Evolutionary conservation across 352 stramenopile genomes (phyloP).

Genomic region (Hyaloperonospora brassicae): DNA sequence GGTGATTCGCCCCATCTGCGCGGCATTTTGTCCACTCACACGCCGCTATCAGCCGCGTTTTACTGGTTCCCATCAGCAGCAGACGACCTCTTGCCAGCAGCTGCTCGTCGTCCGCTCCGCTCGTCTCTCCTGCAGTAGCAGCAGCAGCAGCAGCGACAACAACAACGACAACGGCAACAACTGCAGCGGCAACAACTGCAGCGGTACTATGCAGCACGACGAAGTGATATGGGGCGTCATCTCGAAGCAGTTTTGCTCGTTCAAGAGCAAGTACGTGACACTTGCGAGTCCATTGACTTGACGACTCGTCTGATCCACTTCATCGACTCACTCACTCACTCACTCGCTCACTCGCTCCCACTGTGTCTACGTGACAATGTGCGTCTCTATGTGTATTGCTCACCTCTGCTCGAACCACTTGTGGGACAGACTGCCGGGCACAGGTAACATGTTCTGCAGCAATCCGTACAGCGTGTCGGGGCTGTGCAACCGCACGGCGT

Average conservation of each 20-base stretch:
- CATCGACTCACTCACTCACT: background rate
- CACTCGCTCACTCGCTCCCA: no score
- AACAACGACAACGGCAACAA: no score
- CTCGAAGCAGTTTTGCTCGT: constrained; percentile 98
- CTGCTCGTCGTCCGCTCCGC: background rate
- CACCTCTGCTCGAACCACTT: background rate
- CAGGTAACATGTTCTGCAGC: constrained; percentile 94
- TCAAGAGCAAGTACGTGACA: constrained; percentile 90
- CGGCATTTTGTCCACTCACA: constrained; percentile 11
- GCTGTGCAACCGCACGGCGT: constrained; percentile 94
- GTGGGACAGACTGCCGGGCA: constrained; percentile 41
- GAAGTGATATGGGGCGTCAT: constrained; percentile 99
- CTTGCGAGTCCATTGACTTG: background rate
- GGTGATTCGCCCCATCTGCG: no score
- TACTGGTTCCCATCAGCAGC: constrained; percentile 25
- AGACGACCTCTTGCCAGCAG: background rate
- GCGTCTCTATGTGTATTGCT: background rate
- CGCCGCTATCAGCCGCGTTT: constrained; percentile 5
- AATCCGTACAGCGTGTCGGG: constrained; percentile 98
- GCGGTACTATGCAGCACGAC: constrained; percentile 87
- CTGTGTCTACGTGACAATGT: no score
- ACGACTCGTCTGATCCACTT: background rate
- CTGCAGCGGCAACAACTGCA: no score
- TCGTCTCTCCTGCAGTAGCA: no score
- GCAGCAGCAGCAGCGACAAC: no score